phyloP scores from a whole-genome alignment of 75 land plant genomes.

The Cupressus sempervirens region DNA sequence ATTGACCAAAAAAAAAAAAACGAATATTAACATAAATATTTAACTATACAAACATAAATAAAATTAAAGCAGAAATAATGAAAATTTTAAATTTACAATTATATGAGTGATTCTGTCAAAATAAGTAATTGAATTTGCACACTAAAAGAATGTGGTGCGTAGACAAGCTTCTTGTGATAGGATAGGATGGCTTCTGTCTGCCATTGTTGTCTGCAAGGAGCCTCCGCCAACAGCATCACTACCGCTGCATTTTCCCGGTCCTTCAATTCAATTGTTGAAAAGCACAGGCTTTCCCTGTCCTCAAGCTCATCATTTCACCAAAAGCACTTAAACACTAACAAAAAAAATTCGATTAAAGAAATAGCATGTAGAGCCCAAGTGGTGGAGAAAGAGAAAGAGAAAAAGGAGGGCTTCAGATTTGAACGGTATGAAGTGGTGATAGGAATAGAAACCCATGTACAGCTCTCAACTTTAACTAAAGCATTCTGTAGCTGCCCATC shows the following conservation, averaged over 20 bases:
- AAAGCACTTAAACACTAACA: not conserved
- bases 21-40: too few relatives aligned
- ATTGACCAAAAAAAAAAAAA: too few relatives aligned
- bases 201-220: not conserved
- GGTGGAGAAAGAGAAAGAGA: not conserved
- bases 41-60: too few relatives aligned
- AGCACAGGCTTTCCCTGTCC: not conserved
- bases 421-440: conserved; percentile 74
- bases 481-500: conserved; percentile 92
- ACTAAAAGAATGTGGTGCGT: too few relatives aligned
- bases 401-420: not conserved
- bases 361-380: conserved; percentile 5
- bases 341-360: not conserved
- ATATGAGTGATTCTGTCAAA: too few relatives aligned
- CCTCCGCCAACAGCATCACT: not conserved
- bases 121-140: too few relatives aligned
- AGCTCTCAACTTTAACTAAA: conserved; percentile 77
- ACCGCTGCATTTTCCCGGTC: not conserved
- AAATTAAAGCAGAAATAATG: too few relatives aligned
- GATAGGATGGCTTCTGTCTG: conserved; percentile 7
- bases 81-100: too few relatives aligned
- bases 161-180: not conserved
- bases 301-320: not conserved
- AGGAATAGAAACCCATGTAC: conserved; percentile 95
- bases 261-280: not conserved